phyloP scores from a whole-genome alignment of 129 eudicot species.

The Centella asiatica region DNA sequence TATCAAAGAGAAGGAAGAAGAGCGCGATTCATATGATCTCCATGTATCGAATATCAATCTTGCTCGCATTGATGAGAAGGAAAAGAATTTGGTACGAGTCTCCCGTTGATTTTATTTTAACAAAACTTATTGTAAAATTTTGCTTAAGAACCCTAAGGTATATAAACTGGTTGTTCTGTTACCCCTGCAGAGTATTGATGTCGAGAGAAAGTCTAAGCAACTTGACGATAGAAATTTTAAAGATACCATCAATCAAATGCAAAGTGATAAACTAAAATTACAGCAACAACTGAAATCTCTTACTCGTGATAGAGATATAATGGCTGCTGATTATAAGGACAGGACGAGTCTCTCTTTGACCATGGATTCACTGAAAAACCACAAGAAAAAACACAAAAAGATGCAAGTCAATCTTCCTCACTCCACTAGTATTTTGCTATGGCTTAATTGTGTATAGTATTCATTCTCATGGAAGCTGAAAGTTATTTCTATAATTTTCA shows the following conservation, averaged over 20 bases:
- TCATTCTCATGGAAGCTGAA: not conserved
- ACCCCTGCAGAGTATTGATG: slow-evolving; percentile 40
- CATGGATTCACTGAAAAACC: slow-evolving; percentile 50
- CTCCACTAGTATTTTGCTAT: not conserved
- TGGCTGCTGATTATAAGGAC: slow-evolving; percentile 43
- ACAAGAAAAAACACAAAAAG: slow-evolving; percentile 60
- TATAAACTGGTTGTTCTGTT: not conserved
- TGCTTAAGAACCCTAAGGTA: not conserved
- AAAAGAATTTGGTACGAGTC: slow-evolving; percentile 47
- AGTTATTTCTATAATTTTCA: slow-evolving; percentile 20
- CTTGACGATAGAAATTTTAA: slow-evolving; percentile 47
- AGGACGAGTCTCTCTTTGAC: slow-evolving; percentile 32
- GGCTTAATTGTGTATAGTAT: not conserved
- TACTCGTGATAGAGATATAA: slow-evolving; percentile 36
- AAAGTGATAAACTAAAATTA: slow-evolving; percentile 28
- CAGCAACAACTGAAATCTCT: slow-evolving; percentile 40
- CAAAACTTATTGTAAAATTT: not conserved
- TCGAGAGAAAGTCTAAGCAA: slow-evolving; percentile 52
- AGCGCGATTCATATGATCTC: slow-evolving; percentile 50
- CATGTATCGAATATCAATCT: slow-evolving; percentile 32
- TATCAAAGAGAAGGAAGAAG: slow-evolving; percentile 40
- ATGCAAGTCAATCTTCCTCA: slow-evolving; percentile 46
- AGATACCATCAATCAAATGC: slow-evolving; percentile 26
- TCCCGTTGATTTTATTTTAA: slow-evolving; percentile 2
- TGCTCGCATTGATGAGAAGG: slow-evolving; percentile 56